A percentile compares a stretch with the other conserved stretches of the same genome.
Conservation (phyloP, 1,284 basidiomycete genomes). For the Leccinum subfulvum region DNA sequence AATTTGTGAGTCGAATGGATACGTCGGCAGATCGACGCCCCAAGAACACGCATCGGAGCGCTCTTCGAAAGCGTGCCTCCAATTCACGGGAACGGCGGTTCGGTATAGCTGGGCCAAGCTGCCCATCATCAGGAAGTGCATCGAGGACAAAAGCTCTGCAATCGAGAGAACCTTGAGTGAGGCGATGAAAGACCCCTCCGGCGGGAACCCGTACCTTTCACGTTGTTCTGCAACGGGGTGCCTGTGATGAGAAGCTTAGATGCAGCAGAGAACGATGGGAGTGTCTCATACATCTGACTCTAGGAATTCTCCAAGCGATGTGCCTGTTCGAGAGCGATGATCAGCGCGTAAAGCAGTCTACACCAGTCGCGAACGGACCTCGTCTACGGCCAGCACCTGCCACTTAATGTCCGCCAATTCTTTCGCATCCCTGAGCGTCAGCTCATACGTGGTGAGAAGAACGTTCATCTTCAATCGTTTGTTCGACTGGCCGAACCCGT, state of each 20-base stretch:
- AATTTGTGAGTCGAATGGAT: conserved; percentile 60
- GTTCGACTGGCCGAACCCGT: conserved; percentile 43
- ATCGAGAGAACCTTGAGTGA: conserved; percentile 14
- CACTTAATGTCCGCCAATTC: conserved; percentile 95
- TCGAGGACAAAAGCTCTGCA: conserved; percentile 88
- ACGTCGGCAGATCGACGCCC: conserved; percentile 51
- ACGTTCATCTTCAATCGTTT: conserved; percentile 97
- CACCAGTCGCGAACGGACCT: conserved; percentile 49
- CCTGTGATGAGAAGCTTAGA: conserved; percentile 97
- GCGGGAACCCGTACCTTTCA: conserved; percentile 74
- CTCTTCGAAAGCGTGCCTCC: conserved; percentile 56
- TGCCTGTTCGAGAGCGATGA: conserved; percentile 51
- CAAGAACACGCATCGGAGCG: conserved; percentile 36
- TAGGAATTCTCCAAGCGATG: conserved; percentile 98
- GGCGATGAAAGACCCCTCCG: not conserved
- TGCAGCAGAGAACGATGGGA: conserved; percentile 85
- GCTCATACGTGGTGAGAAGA: conserved; percentile 95
- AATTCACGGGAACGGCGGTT: conserved; percentile 42
- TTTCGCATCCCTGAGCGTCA: conserved; percentile 88
- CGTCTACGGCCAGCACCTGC: conserved; percentile 96
- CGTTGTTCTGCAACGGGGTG: conserved; percentile 98
- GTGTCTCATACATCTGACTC: conserved; percentile 93
- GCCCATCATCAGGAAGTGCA: conserved; percentile 90
- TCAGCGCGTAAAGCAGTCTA: conserved; percentile 9
- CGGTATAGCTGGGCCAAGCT: conserved; percentile 51